Conservation (phyloP, 78 protist genomes). For the Capsaspora owczarzaki region DNA sequence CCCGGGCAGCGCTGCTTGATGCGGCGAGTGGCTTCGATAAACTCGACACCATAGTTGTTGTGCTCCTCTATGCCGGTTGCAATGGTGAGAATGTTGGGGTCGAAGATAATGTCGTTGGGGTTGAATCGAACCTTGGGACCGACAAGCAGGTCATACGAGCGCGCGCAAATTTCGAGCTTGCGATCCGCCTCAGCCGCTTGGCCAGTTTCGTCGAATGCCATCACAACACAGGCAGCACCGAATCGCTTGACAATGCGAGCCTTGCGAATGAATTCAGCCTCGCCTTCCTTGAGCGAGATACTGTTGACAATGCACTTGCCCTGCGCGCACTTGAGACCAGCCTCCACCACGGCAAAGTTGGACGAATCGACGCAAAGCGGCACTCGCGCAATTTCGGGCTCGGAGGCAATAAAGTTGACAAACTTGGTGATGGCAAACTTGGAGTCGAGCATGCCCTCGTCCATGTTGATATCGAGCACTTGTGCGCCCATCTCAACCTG, state of each 20-base stretch:
- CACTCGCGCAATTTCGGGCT: slow-evolving; percentile 88
- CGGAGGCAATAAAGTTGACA: slow-evolving; percentile 76
- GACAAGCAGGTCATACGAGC: slow-evolving; percentile 80
- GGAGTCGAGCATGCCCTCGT: slow-evolving; percentile 95
- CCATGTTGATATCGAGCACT: slow-evolving; percentile 94
- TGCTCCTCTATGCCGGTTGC: slow-evolving; percentile 96
- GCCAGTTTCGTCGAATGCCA: slow-evolving; percentile 98
- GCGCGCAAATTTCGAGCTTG: slow-evolving; percentile 84
- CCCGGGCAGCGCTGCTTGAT: slow-evolving; percentile 60
- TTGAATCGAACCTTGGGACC: slow-evolving; percentile 64
- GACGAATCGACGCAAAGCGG: slow-evolving; percentile 97
- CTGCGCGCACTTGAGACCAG: slow-evolving; percentile 85
- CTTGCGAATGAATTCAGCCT: slow-evolving; percentile 73
- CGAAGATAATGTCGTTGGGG: slow-evolving; percentile 94
- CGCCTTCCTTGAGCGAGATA: slow-evolving; percentile 92
- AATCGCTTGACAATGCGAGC: slow-evolving; percentile 70
- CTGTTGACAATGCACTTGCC: slow-evolving; percentile 95
- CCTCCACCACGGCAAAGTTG: slow-evolving; percentile 82
- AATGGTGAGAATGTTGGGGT: slow-evolving; percentile 94
- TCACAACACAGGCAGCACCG: slow-evolving; percentile 91
- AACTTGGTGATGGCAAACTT: slow-evolving; percentile 76
- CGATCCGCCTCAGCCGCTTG: slow-evolving; percentile 80
- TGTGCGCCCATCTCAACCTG: slow-evolving; percentile 94
- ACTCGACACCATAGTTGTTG: slow-evolving; percentile 89
- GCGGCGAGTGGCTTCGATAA: slow-evolving; percentile 73